Evolutionary conservation across 2,329 filamentous ascomycete genomes (phyloP).

Genomic region (Exophiala mesophila): DNA sequence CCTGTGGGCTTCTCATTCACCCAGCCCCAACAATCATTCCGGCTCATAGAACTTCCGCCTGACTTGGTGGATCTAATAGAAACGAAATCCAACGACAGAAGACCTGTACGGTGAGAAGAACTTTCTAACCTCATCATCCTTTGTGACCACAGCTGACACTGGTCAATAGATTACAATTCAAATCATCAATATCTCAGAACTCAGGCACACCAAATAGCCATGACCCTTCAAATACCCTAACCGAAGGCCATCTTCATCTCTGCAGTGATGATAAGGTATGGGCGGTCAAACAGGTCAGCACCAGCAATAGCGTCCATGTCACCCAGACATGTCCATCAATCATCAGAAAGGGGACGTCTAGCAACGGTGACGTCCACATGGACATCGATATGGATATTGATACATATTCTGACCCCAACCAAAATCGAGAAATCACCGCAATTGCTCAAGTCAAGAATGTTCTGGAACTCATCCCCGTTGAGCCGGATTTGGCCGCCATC

Average conservation of each 20-base stretch:
- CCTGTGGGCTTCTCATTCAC: conserved; percentile 39
- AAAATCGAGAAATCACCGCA: conserved; percentile 29
- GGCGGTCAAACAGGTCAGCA: conserved; percentile 59
- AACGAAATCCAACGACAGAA: too few species aligned
- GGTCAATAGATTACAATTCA: conserved; percentile 36
- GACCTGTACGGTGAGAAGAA: too few species aligned
- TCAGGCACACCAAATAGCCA: too few species aligned
- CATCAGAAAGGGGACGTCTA: conserved; percentile 35
- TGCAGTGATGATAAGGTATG: conserved; percentile 56
- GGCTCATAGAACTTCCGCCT: conserved; percentile 57
- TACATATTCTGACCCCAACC: conserved; percentile 2
- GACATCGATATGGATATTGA: background rate
- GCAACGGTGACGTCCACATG: conserved; percentile 29
- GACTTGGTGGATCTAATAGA: conserved; percentile 51
- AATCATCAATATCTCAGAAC: conserved; percentile 36
- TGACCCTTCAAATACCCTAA: too few species aligned
- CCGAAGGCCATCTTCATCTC: conserved; percentile 40
- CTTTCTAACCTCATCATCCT: too few species aligned
- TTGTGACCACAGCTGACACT: too few species aligned
- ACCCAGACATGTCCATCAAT: conserved; percentile 32
- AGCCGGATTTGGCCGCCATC: conserved; percentile 6
- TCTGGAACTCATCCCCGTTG: conserved; percentile 38
- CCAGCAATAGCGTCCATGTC: conserved; percentile 59
- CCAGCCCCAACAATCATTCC: conserved; percentile 49
- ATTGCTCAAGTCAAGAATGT: conserved; percentile 44